phyloP scores from a whole-genome alignment of 192 early-diverging fungal species.

The Oehlia diaphana region DNA sequence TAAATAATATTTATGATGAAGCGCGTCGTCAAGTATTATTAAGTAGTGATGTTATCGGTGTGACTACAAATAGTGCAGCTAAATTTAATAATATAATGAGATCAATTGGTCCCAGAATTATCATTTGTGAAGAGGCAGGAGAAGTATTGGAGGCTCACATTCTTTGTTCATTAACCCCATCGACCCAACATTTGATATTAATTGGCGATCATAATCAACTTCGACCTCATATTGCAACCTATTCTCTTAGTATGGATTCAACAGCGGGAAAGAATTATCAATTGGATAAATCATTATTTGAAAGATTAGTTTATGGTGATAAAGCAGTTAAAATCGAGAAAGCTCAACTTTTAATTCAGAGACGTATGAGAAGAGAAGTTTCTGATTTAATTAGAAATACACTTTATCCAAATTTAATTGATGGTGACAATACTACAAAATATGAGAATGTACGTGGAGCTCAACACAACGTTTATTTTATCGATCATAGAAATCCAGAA shows the following conservation, averaged over 20 bases:
- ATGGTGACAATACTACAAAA: slow-evolving; percentile 32
- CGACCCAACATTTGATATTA: slow-evolving; percentile 55
- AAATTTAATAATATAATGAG: slow-evolving; percentile 37
- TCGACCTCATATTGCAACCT: not conserved
- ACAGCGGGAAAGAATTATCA: slow-evolving; percentile 37
- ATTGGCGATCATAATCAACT: slow-evolving; percentile 50
- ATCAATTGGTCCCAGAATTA: slow-evolving; percentile 46
- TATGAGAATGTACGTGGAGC: slow-evolving; percentile 45
- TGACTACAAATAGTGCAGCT: slow-evolving; percentile 65
- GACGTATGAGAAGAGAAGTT: slow-evolving; percentile 54
- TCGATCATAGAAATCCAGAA: slow-evolving; percentile 50
- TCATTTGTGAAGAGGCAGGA: slow-evolving; percentile 61
- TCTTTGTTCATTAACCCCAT: slow-evolving; percentile 41
- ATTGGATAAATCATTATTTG: slow-evolving; percentile 54
- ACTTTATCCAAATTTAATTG: slow-evolving; percentile 47
- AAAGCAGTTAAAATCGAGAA: not conserved
- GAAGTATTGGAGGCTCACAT: slow-evolving; percentile 61
- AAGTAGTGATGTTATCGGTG: slow-evolving; percentile 48
- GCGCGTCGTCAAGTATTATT: slow-evolving; percentile 32
- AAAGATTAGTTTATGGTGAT: slow-evolving; percentile 35
- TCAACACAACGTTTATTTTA: slow-evolving; percentile 47
- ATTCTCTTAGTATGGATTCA: slow-evolving; percentile 38
- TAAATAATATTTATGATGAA: slow-evolving; percentile 41
- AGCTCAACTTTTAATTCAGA: slow-evolving; percentile 27
- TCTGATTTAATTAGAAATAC: slow-evolving; percentile 47